These are phyloP conservation scores for Aspergillus baeticus DNA, from an alignment of 495 filamentous ascomycete species.

Conservation along the genomic window DNA sequence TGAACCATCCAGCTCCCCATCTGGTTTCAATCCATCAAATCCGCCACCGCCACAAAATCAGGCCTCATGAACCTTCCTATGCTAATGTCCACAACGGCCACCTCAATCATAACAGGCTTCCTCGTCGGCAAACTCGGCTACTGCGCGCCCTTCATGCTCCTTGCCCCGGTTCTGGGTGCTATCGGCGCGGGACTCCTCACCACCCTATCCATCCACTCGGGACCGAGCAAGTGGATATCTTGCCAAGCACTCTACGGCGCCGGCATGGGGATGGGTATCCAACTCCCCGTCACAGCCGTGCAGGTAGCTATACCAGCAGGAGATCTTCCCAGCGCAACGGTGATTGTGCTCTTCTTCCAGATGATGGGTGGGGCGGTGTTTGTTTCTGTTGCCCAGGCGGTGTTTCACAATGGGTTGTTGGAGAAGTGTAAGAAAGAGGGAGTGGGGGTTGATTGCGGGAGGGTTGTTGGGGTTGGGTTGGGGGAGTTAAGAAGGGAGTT, in stretches of 20 bases:
- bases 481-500: slow-evolving; percentile 53
- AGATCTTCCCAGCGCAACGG: slow-evolving; percentile 63
- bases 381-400: slow-evolving; percentile 66
- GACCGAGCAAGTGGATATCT: slow-evolving; percentile 19
- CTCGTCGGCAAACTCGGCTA: slow-evolving; percentile 16
- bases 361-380: slow-evolving; percentile 67
- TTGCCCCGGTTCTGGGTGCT: slow-evolving; percentile 50
- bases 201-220: slow-evolving; percentile 20
- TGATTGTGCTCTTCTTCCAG: slow-evolving; percentile 63
- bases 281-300: slow-evolving; percentile 53
- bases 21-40: slow-evolving; percentile 38
- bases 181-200: slow-evolving; percentile 56
- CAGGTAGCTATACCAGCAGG: slow-evolving; percentile 58
- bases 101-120: slow-evolving; percentile 8
- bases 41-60: slow-evolving; percentile 24
- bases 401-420: slow-evolving; percentile 67
- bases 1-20: slow-evolving; percentile 27
- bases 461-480: slow-evolving; percentile 58
- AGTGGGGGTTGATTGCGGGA: slow-evolving; percentile 43
- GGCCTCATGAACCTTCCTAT: slow-evolving; percentile 32
- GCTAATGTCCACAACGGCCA: slow-evolving; percentile 18
- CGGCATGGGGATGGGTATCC: slow-evolving; percentile 24
- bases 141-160: slow-evolving; percentile 56
- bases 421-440: slow-evolving; percentile 44
- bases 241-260: slow-evolving; percentile 27